phyloP scores from a whole-genome alignment of 345 rosid genomes.

The Cardamine occulta region DNA sequence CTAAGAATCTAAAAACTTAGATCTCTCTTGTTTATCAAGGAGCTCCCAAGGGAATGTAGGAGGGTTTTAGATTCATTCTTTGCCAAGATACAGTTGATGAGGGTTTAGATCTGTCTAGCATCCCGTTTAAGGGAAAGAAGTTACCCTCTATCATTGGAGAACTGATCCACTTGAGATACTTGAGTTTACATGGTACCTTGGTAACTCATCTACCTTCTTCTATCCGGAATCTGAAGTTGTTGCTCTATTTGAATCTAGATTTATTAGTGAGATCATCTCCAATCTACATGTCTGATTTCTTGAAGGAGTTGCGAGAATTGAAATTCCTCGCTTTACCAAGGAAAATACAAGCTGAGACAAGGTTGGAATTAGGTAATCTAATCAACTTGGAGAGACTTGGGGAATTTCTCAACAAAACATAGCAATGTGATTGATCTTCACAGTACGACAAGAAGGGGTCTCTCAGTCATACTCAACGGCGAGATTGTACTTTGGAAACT shows the following conservation, averaged over 20 bases:
- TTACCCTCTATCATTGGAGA: too few relatives aligned
- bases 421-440: slow-evolving; percentile 3
- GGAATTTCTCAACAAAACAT: not conserved
- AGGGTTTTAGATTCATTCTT: not conserved
- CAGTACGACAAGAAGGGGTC: not conserved
- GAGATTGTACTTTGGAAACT: not conserved
- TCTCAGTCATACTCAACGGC: not conserved
- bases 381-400: slow-evolving; percentile 17
- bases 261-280: too few relatives aligned
- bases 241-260: too few relatives aligned
- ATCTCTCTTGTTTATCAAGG: too few relatives aligned
- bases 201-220: too few relatives aligned
- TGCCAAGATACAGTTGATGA: slow-evolving; percentile 21
- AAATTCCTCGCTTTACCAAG: slow-evolving; percentile 14
- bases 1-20: too few relatives aligned
- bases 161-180: too few relatives aligned
- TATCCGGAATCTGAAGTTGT: too few relatives aligned
- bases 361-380: slow-evolving; percentile 22
- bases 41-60: not conserved
- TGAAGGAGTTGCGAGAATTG: slow-evolving; percentile 28
- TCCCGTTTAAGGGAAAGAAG: not conserved
- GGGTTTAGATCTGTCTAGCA: slow-evolving; percentile 44
- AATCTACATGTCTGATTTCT: not conserved
- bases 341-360: not conserved
- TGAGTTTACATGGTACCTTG: too few relatives aligned